Conservation (phyloP, 306 rosid species). For the Luffa aegyptiaca region DNA sequence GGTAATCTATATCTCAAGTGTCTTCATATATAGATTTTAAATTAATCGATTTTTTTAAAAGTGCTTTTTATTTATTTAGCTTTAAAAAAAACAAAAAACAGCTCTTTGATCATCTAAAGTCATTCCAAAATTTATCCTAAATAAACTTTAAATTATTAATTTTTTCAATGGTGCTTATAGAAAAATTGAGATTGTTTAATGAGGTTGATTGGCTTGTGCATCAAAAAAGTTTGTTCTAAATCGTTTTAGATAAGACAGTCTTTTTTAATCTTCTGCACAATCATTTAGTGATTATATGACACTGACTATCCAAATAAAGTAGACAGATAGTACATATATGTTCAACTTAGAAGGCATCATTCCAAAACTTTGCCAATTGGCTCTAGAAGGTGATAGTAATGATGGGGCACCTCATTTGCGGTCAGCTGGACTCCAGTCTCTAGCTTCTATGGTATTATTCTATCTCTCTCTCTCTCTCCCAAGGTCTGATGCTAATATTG, state of each 20-base stretch:
- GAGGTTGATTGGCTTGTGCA: not conserved
- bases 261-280: not conserved
- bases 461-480: constrained; percentile 6
- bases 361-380: constrained; percentile 80
- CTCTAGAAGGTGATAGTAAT: constrained; percentile 65
- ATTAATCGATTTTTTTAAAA: too few relatives aligned
- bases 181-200: not conserved
- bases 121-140: too few relatives aligned
- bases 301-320: constrained; percentile 42
- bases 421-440: constrained; percentile 70
- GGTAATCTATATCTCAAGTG: too few relatives aligned
- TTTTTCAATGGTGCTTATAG: too few relatives aligned
- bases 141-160: too few relatives aligned
- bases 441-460: constrained; percentile 66
- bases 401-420: constrained; percentile 51
- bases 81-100: too few relatives aligned
- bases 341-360: constrained; percentile 92
- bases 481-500: not conserved
- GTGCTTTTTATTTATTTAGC: too few relatives aligned
- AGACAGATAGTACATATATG: constrained; percentile 78
- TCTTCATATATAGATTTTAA: too few relatives aligned
- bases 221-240: not conserved
- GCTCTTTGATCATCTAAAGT: too few relatives aligned
- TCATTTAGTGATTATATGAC: constrained; percentile 14
- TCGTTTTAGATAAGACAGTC: not conserved